A percentile compares a stretch with the other conserved stretches of the same genome.
Conservation (phyloP, 139 green algal species). For the Tetraselmis striata region DNA sequence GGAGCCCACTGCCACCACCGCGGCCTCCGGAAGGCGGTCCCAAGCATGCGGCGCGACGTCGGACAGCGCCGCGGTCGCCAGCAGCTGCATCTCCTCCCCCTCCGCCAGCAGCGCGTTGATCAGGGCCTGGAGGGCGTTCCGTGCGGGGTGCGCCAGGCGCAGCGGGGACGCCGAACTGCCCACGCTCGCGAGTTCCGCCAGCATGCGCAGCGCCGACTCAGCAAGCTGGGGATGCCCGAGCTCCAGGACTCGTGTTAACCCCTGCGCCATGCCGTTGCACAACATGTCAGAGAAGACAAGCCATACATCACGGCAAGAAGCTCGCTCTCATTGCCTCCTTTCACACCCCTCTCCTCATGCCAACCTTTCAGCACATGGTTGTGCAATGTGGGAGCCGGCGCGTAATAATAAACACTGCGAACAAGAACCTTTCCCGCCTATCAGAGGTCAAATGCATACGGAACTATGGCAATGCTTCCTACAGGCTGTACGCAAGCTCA, state of each 20-base stretch:
- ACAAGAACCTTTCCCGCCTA: too few species aligned
- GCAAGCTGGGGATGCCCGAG: background rate
- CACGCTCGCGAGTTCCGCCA: background rate
- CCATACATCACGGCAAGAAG: too few species aligned
- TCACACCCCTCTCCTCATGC: too few species aligned
- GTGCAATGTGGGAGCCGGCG: too few species aligned
- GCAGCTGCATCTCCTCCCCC: background rate
- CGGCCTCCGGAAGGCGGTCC: background rate
- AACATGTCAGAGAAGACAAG: too few species aligned
- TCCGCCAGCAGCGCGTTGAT: background rate
- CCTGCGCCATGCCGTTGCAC: too few species aligned
- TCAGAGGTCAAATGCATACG: too few species aligned
- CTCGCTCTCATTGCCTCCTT: too few species aligned
- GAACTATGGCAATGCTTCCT: too few species aligned
- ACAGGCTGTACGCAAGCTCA: too few species aligned
- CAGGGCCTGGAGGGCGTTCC: background rate
- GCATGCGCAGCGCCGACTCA: background rate
- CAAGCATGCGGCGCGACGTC: background rate
- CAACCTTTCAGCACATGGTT: too few species aligned
- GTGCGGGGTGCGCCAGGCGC: background rate
- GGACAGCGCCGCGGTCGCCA: background rate
- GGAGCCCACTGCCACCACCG: background rate
- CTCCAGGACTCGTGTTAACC: background rate
- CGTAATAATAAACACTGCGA: too few species aligned
- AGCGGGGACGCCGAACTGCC: background rate